Percentiles rank a stretch among this genome's conserved stretches.
phyloP scores from a whole-genome alignment of 495 filamentous ascomycete species.

The Daldinia concentrica region DNA sequence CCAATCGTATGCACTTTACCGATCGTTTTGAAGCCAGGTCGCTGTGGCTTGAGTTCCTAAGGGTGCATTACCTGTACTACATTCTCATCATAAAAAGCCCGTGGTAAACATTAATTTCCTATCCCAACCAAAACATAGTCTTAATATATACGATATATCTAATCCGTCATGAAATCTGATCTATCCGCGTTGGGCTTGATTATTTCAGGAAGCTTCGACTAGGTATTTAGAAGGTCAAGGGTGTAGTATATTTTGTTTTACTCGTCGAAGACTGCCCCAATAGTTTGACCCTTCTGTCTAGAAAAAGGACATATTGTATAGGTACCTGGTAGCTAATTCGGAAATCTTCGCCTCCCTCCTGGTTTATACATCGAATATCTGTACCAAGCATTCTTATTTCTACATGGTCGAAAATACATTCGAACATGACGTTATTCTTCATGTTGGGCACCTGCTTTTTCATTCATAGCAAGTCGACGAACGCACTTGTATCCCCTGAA shows the following conservation, averaged over 20 bases:
- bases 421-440: conserved; percentile 15
- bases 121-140: background rate
- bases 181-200: no score
- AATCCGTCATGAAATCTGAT: no score
- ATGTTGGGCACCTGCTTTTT: conserved; percentile 27
- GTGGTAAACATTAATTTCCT: background rate
- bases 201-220: no score
- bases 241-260: background rate
- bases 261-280: background rate
- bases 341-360: background rate
- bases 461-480: conserved; percentile 19
- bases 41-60: background rate
- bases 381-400: background rate
- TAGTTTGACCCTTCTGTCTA: background rate
- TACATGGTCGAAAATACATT: background rate
- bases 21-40: background rate
- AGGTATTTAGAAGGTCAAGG: no score
- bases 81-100: background rate
- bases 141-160: no score
- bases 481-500: conserved; percentile 52
- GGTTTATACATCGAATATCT: background rate
- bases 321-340: background rate
- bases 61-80: background rate
- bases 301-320: background rate
- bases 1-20: background rate